phyloP scores from a whole-genome alignment of 2,329 filamentous ascomycete species.

The Fonsecaea monophora region DNA sequence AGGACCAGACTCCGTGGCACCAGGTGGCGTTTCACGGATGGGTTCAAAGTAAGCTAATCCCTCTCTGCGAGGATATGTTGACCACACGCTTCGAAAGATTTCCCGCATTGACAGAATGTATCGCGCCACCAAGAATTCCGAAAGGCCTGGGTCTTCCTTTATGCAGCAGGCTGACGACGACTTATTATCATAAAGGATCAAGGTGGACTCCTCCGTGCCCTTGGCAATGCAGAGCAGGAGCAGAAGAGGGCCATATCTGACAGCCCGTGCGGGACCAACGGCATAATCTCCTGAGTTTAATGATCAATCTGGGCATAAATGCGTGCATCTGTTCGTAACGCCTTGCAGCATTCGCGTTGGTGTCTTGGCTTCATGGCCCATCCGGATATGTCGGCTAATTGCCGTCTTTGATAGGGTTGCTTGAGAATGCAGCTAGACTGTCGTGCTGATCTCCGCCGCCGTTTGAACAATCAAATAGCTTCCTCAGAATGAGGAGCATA shows the following conservation, averaged over 20 bases:
- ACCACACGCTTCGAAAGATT: conserved; percentile 2
- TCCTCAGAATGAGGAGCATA: not conserved
- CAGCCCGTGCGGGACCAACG: not conserved
- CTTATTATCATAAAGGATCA: conserved; percentile 25
- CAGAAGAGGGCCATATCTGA: not conserved
- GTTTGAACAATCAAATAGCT: not conserved
- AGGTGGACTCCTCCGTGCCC: conserved; percentile 27
- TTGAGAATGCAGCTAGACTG: not conserved
- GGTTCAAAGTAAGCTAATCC: conserved; percentile 4
- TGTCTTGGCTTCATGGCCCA: conserved; percentile 17
- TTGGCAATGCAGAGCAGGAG: conserved; percentile 17
- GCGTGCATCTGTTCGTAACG: conserved; percentile 5
- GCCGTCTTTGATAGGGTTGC: not conserved
- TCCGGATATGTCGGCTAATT: conserved; percentile 26
- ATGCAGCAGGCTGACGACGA: conserved; percentile 25
- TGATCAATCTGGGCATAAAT: not conserved
- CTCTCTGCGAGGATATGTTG: not conserved
- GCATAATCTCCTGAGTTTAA: conserved; percentile 3
- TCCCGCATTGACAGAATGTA: conserved; percentile 1
- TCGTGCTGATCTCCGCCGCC: conserved; percentile 11
- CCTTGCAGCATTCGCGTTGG: not conserved
- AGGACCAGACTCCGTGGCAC: conserved; percentile 11
- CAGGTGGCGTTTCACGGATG: conserved; percentile 1
- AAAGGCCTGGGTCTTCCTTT: conserved; percentile 1
- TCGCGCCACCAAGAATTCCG: conserved; percentile 4